These are phyloP conservation scores for Alternaria gaisen DNA, from an alignment of 2,329 filamentous ascomycete species.

Conservation along the genomic window DNA sequence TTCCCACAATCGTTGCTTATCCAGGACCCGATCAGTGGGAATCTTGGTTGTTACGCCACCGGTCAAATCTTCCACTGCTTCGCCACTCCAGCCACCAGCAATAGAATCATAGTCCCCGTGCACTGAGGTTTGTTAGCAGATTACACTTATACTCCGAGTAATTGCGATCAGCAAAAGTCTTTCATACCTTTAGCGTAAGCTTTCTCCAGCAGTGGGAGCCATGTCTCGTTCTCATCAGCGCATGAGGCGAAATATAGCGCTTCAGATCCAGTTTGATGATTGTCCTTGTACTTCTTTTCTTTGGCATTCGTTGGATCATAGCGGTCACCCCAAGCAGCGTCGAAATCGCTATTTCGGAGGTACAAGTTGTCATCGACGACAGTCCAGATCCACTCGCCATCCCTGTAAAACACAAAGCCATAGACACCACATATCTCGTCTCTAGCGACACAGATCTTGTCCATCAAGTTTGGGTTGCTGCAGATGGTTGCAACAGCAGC, in stretches of 20 bases:
- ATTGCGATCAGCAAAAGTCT: neutral
- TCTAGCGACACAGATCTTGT: conserved; percentile 75
- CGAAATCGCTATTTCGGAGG: conserved; percentile 78
- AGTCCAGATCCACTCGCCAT: conserved; percentile 77
- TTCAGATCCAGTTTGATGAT: conserved; percentile 76
- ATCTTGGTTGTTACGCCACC: conserved; percentile 76
- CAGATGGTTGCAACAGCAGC: conserved; percentile 79
- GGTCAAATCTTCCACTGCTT: conserved; percentile 64
- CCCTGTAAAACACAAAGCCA: conserved; percentile 81
- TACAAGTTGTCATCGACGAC: conserved; percentile 93
- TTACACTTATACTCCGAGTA: neutral
- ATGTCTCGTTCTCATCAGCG: conserved; percentile 78
- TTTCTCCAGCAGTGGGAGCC: conserved; percentile 82
- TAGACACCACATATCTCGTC: conserved; percentile 81
- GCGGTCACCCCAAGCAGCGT: conserved; percentile 72
- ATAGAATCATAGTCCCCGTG: conserved; percentile 82
- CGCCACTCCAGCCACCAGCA: conserved; percentile 70
- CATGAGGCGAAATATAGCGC: conserved; percentile 82
- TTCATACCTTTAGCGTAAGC: conserved; percentile 73
- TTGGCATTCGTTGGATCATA: conserved; percentile 66
- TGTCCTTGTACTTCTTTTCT: conserved; percentile 70
- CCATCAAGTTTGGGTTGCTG: conserved; percentile 74
- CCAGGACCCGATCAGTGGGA: conserved; percentile 72
- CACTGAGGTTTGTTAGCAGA: conserved; percentile 50
- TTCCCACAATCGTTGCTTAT: conserved; percentile 84